phyloP scores from a whole-genome alignment of 352 stramenopile genomes.

The Blastocystis sp. region DNA sequence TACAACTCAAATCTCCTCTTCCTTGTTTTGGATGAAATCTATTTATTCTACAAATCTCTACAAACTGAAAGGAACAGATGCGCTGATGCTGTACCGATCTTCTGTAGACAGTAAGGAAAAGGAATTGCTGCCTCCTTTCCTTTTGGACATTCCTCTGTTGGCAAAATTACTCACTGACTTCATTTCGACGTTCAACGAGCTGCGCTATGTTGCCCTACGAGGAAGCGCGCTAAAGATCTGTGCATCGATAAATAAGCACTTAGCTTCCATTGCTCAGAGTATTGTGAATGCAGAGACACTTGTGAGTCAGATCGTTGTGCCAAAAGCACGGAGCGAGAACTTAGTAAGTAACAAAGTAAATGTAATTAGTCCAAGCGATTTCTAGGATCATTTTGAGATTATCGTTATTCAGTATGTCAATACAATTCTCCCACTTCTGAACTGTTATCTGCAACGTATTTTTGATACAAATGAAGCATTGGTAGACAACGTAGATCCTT shows the following conservation, averaged over 20 bases:
- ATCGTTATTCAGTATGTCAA: conserved; percentile 62
- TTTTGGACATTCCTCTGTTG: conserved; percentile 55
- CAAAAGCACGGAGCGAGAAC: conserved; percentile 36
- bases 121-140: background rate
- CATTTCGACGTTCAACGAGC: conserved; percentile 48
- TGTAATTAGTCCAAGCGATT: background rate
- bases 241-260: conserved; percentile 9
- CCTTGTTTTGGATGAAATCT: conserved; percentile 63
- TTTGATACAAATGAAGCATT: conserved; percentile 57
- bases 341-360: conserved; percentile 16
- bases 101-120: background rate
- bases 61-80: conserved; percentile 23
- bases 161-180: conserved; percentile 62
- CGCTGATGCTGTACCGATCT: conserved; percentile 8
- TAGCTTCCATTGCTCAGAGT: conserved; percentile 1
- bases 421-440: conserved; percentile 46
- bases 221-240: conserved; percentile 1
- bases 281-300: conserved; percentile 15
- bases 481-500: conserved; percentile 13
- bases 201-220: conserved; percentile 47
- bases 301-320: conserved; percentile 57
- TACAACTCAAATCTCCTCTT: background rate
- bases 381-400: conserved; percentile 54
- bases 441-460: conserved; percentile 50
- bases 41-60: conserved; percentile 51